Conservation (phyloP, 495 filamentous ascomycete genomes). For the Cercophora samala region DNA sequence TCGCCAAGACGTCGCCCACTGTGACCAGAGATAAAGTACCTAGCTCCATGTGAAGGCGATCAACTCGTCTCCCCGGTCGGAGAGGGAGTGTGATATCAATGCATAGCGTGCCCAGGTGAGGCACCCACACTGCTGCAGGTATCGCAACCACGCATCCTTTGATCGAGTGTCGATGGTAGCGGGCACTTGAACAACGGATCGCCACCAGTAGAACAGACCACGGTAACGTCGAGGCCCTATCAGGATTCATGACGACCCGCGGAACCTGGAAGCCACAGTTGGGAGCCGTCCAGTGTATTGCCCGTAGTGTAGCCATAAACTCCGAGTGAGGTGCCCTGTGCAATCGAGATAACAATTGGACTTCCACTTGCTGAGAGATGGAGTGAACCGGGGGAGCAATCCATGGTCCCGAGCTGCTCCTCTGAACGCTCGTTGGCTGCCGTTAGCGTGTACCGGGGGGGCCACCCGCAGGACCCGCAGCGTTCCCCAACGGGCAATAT, state of each 20-base stretch:
- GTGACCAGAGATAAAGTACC: neutral
- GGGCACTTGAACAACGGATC: neutral
- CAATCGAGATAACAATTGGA: too few species aligned
- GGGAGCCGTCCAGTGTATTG: slow-evolving; percentile 10
- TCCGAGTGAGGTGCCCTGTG: neutral
- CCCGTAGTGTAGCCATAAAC: too few species aligned
- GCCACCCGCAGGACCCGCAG: slow-evolving; percentile 19
- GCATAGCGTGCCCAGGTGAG: neutral
- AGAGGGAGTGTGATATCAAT: slow-evolving; percentile 24
- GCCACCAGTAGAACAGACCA: slow-evolving; percentile 1
- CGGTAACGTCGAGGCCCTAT: slow-evolving; percentile 10
- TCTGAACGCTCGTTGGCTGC: slow-evolving; percentile 18
- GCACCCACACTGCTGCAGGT: slow-evolving; percentile 13
- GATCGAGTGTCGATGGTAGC: neutral
- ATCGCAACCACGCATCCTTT: neutral
- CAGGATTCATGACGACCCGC: neutral
- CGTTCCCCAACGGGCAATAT: slow-evolving; percentile 26
- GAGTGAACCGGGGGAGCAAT: slow-evolving; percentile 13
- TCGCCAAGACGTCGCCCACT: neutral
- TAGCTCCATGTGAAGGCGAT: slow-evolving; percentile 16
- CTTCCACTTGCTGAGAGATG: too few species aligned
- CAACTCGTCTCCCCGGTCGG: slow-evolving; percentile 11
- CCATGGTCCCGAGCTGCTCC: slow-evolving; percentile 13
- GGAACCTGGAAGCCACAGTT: neutral
- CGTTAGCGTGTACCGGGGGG: slow-evolving; percentile 21